These are phyloP conservation scores for Cladophialophora chaetospira DNA, from an alignment of 2,329 filamentous ascomycete genomes.

Conservation along the genomic window DNA sequence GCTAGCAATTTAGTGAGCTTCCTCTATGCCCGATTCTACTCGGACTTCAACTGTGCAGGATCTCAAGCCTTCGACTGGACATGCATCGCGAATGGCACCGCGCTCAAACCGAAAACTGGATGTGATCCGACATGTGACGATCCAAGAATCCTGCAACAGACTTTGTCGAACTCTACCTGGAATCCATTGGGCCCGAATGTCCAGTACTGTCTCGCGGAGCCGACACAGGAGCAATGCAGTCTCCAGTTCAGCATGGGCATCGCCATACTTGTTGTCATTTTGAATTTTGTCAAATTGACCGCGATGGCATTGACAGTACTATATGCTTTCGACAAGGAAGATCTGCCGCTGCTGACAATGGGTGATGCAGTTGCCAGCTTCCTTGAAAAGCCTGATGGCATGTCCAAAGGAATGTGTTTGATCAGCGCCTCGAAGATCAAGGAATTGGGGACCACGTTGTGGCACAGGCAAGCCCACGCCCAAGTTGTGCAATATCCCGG, in stretches of 20 bases:
- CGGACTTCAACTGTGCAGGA: not conserved
- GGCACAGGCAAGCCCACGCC: not conserved
- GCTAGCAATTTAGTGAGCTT: too few species aligned
- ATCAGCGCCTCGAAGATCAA: conserved; percentile 2
- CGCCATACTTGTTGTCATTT: not conserved
- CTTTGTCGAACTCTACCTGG: not conserved
- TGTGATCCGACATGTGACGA: conserved; percentile 1
- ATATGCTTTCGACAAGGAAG: not conserved
- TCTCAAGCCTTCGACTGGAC: conserved; percentile 3
- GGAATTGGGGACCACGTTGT: not conserved
- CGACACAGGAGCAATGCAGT: conserved; percentile 1
- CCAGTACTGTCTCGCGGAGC: not conserved
- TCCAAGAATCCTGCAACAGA: not conserved
- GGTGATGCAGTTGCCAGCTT: conserved; percentile 2
- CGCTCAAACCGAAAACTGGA: not conserved
- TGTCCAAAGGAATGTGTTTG: conserved; percentile 1
- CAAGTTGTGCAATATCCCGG: not conserved
- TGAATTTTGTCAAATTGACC: conserved; percentile 3
- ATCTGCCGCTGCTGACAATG: not conserved
- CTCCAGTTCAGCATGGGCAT: conserved; percentile 1
- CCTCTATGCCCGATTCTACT: not conserved
- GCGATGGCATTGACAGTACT: not conserved
- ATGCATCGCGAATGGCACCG: not conserved
- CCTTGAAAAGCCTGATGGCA: not conserved
- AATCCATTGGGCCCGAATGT: not conserved